Percentiles rank a stretch among this genome's conserved stretches.
Evolutionary conservation across 305 asterid species (phyloP).

Genomic region (Fraxinus nigra): DNA sequence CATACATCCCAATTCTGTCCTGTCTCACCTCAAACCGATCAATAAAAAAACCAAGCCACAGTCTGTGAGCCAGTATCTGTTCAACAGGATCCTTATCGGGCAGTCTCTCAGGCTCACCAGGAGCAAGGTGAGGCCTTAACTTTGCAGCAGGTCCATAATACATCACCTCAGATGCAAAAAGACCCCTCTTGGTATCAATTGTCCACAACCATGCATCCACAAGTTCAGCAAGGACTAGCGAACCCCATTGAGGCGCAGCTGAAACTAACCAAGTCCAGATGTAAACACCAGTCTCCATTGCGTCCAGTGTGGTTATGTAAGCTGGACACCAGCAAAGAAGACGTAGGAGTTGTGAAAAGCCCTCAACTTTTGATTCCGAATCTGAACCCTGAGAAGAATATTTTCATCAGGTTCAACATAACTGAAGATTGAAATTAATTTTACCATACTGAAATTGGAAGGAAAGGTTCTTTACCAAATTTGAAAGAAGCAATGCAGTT

Average conservation of each 20-base stretch:
- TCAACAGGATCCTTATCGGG: slow-evolving; percentile 94
- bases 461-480: slow-evolving; percentile 54
- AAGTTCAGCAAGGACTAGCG: slow-evolving; percentile 95
- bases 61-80: slow-evolving; percentile 91
- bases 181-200: slow-evolving; percentile 93
- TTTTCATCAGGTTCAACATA: slow-evolving; percentile 20
- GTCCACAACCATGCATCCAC: slow-evolving; percentile 99
- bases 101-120: slow-evolving; percentile 84
- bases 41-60: slow-evolving; percentile 97
- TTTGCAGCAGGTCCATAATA: slow-evolving; percentile 92
- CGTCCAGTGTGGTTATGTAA: slow-evolving; percentile 89
- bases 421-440: slow-evolving; percentile 13
- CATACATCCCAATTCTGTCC: slow-evolving; percentile 17
- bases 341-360: slow-evolving; percentile 97
- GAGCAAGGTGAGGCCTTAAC: slow-evolving; percentile 95
- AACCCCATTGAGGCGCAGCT: slow-evolving; percentile 97
- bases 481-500: slow-evolving; percentile 92
- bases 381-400: slow-evolving; percentile 73
- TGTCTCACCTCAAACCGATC: slow-evolving; percentile 94
- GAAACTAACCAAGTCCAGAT: slow-evolving; percentile 99
- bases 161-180: slow-evolving; percentile 84
- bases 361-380: slow-evolving; percentile 62
- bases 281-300: slow-evolving; percentile 97
- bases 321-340: slow-evolving; percentile 99
- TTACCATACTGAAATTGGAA: slow-evolving; percentile 20